Base-by-base conservation (phyloP, 495 filamentous ascomycete genomes). In the Lophium mytilinum region DNA sequence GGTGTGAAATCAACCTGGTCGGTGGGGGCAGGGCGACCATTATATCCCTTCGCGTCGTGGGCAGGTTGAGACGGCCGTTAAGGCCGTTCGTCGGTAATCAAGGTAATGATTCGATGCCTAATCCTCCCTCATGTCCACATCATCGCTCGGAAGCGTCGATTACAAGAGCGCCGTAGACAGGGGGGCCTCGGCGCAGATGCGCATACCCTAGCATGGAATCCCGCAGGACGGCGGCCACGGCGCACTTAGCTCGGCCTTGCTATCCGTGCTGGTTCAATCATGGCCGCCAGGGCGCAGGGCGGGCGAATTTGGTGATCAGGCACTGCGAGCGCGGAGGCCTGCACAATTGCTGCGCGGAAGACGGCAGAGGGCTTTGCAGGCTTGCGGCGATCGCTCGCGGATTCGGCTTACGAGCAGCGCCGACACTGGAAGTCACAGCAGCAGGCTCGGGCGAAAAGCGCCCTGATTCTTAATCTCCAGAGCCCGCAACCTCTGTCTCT, bases 11-110 rank as follows among this genome's bases (percentile, higher is more conserved):
- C 42, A 48, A 43, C 52, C 52, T 50, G 41, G 53, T 52, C 56
- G 53, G 17, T 50, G 56, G 61, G 61, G 61, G 61, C 37, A 33
- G 18, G 15, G 47, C 57, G 52, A 40, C 53, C 61, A 64, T 64
- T 60, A 60, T 64, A 60, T 60, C 61, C 60, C 17, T 64, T 60
- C 56, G 50, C 61, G 61, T 64, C 61, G 60, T 56, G 46, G 34
- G 53, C 53, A 60, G 37, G 57, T 46, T 21, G 30, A 57, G 42
- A 55, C 57, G 56, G 56, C 19, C 53, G 45, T 15, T 24, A 45
- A n/a, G 18, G 4, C 39, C 24, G 54, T 43, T 33, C 37, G 9
- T 49, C 53, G 33, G 57, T 64, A 64, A 55, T 60, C 34, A 59
- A 64, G 24, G 61, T 64, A 64, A 64, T 52, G 34, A 57, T 60